These are phyloP conservation scores for Amanita subjunquillea DNA, from an alignment of 768 basidiomycete genomes.

Conservation along the genomic window DNA sequence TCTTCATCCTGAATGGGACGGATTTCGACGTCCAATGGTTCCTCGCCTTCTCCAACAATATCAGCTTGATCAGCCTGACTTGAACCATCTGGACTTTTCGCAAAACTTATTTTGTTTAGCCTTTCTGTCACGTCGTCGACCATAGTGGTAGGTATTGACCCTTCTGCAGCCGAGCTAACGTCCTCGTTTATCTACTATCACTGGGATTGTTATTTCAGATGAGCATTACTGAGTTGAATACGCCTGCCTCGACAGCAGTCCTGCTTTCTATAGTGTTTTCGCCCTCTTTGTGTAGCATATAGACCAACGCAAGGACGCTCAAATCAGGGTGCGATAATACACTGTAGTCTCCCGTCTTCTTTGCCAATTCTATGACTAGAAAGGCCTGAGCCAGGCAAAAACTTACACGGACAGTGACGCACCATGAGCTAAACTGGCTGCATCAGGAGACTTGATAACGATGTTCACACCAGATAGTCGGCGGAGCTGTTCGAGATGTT, in stretches of 20 bases:
- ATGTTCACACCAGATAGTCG: conserved; percentile 70
- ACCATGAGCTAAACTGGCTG: conserved; percentile 59
- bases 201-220: conserved; percentile 2
- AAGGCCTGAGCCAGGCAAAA: not conserved
- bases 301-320: conserved; percentile 82
- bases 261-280: conserved; percentile 22
- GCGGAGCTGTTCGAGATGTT: conserved; percentile 76
- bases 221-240: not conserved
- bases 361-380: conserved; percentile 82
- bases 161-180: not conserved
- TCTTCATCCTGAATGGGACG: conserved; percentile 20
- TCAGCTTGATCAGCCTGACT: not conserved
- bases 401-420: conserved; percentile 9
- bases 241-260: conserved; percentile 17
- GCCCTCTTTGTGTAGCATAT: conserved; percentile 56
- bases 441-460: conserved; percentile 58
- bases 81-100: not conserved
- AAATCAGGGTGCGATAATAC: conserved; percentile 90
- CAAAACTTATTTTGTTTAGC: not conserved
- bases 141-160: conserved; percentile 1
- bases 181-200: conserved; percentile 7
- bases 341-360: conserved; percentile 93
- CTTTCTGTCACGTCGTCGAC: conserved; percentile 2
- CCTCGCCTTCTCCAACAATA: conserved; percentile 8
- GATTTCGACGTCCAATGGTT: conserved; percentile 38